phyloP scores from a whole-genome alignment of 2,329 filamentous ascomycete genomes.

The Diaporthe velutina region DNA sequence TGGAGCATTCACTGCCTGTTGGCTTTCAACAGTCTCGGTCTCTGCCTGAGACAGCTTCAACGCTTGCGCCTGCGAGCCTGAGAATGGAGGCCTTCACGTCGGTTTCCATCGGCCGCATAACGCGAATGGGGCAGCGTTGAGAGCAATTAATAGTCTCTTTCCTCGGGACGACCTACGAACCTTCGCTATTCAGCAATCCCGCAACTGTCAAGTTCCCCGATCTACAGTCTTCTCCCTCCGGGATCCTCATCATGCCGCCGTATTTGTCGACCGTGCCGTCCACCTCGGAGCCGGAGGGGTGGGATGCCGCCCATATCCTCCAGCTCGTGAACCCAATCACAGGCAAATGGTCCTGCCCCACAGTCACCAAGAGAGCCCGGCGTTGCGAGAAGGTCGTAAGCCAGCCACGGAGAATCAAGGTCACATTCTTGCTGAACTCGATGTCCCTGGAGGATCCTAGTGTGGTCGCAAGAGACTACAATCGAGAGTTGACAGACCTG shows the following conservation, averaged over 20 bases:
- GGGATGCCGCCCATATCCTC: neutral
- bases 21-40: neutral
- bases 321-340: neutral
- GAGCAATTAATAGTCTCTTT: neutral
- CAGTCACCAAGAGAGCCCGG: neutral
- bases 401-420: neutral
- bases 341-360: neutral
- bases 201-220: neutral
- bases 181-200: neutral
- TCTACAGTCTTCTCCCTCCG: neutral
- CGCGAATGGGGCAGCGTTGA: no score
- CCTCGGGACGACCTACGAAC: neutral
- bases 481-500: neutral
- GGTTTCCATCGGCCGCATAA: no score
- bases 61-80: neutral
- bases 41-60: neutral
- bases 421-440: neutral
- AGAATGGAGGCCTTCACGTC: neutral
- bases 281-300: neutral
- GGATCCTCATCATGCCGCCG: neutral
- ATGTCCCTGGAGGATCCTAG: neutral
- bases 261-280: neutral
- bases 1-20: neutral
- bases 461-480: neutral
- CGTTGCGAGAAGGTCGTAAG: conserved; percentile 9